Base-by-base conservation (phyloP, 768 basidiomycete genomes). In the Naematelia aurantialba region DNA sequence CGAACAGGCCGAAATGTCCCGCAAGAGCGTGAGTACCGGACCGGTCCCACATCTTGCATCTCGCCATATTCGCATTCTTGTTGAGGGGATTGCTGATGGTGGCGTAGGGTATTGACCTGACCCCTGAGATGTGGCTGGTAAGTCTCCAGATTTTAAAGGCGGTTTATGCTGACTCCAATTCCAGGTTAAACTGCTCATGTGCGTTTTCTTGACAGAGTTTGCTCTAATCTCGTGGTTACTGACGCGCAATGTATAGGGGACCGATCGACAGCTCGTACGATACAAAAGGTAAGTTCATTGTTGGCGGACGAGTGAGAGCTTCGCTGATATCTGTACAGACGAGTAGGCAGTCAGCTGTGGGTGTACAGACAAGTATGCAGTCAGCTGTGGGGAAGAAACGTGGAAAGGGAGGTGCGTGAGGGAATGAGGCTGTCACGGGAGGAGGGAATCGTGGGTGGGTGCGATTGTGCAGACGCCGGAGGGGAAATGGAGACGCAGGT, bases 121-220 rank as follows among this genome's bases (percentile, higher is more conserved):
- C 68, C 4, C 77, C 76, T 2, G 69, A 71, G 45, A 55, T 75
- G 46, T 79, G 78, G 78, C 61, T 79, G 19, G 69, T 75, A 61
- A 76, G 77, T 62, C 52, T 75, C 48, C 52, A 70, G 1, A 30
- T 68, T n/a, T n/a, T n/a, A n/a, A n/a, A n/a, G n/a, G n/a, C n/a
- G n/a, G n/a, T n/a, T n/a, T n/a, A n/a, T n/a, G n/a, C n/a, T n/a
- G n/a, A n/a, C n/a, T n/a, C n/a, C n/a, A n/a, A 5, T 62, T 54
- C n/a, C 14, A 42, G 5, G 17, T 55, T 24, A 58, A 65, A 49
- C 22, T 66, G 19, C 52, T 61, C 46, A 48, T 60, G 54, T 39
- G 17, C 34, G 34, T 39, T 8, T n/a, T n/a, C n/a, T 39, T 17
- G 34, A 39, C 34, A 39, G n/a, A n/a, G n/a, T n/a, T n/a, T n/a